phyloP scores from a whole-genome alignment of 495 filamentous ascomycete genomes.

The Lichina pygmaea region DNA sequence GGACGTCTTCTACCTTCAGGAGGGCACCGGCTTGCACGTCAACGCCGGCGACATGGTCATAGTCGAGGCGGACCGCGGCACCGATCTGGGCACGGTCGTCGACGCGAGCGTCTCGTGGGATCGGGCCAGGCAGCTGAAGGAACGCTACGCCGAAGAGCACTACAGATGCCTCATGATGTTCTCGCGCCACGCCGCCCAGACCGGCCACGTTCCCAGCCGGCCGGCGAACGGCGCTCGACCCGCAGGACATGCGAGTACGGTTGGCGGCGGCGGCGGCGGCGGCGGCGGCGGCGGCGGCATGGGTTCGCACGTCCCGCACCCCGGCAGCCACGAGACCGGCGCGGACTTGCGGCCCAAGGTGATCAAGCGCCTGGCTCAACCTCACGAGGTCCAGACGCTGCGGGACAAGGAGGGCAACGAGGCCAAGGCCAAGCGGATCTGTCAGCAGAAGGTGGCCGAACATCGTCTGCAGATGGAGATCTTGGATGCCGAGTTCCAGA shows the following conservation, averaged over 20 bases:
- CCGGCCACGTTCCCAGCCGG: conserved; percentile 22
- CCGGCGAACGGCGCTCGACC: background rate
- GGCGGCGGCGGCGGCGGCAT: conserved; percentile 24
- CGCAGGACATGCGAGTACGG: conserved; percentile 11
- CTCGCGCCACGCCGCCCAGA: conserved; percentile 30
- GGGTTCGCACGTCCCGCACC: conserved; percentile 30
- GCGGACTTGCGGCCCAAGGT: conserved; percentile 78
- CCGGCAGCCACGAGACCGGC: conserved; percentile 47
- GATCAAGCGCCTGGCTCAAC: conserved; percentile 79
- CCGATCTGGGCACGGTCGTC: conserved; percentile 80
- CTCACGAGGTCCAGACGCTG: conserved; percentile 63
- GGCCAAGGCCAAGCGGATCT: conserved; percentile 88
- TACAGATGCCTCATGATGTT: conserved; percentile 97
- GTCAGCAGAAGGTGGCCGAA: conserved; percentile 84
- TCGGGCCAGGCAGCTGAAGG: conserved; percentile 64
- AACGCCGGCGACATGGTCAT: conserved; percentile 84
- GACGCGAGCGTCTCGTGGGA: conserved; percentile 60
- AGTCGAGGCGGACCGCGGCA: conserved; percentile 88
- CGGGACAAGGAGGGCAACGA: conserved; percentile 93
- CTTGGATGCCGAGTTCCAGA: conserved; percentile 94
- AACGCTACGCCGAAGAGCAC: conserved; percentile 74
- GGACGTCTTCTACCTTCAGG: conserved; percentile 89
- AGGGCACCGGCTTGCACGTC: conserved; percentile 75
- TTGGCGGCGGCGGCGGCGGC: conserved; percentile 34
- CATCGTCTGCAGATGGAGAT: conserved; percentile 96